Evolutionary conservation across 2,329 filamentous ascomycete species (phyloP), one percentile per base, ranked within the genome.

Genomic region (Fusarium liriodendri): DNA sequence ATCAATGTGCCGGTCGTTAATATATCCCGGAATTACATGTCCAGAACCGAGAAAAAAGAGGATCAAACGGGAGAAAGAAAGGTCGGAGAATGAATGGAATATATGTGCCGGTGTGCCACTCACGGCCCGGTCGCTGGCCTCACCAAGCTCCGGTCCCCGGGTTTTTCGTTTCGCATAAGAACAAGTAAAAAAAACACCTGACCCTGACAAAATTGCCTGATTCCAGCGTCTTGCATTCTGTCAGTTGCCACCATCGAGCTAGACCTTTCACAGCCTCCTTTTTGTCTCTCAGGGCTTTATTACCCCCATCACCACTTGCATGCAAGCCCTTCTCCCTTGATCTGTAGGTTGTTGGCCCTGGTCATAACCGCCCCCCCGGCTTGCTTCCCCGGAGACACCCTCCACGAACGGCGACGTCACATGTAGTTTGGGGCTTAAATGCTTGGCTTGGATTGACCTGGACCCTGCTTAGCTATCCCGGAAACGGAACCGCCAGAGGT

Each of bases 391-490:
- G 62, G 45, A 52, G 62, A 59, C 42, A 52, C 25, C 58, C 29
- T 42, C 20, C 25, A 63, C n/a, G 13, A 22, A 60, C 55, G 22
- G 54, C 62, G 54, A 70, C 62, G 62, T 73, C 70, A 63, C 57
- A 45, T n/a, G 57, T 35, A 57, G 16, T 47, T 35, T 47, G 27
- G 52, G 37, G 37, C 22, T 45, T 57, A 54, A 54, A 32, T 33
- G 16, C 47, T 29, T 52, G 47, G 47, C 47, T 8, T 29, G 27
- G 47, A 27, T 52, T 27, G 18, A 18, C 45, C 47, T 50, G 45
- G 32, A 37, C 55, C 55, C 37, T 40, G n/a, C 33, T 25, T 27
- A 13, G 25, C 37, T 60, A 60, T 42, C 57, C 58, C 59, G 59
- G 47, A 62, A 35, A 35, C 32, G 59, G 59, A 35, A 35, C 32